Evolutionary conservation across 2,329 filamentous ascomycete genomes (phyloP).

Genomic region (Diaporthe sp.): DNA sequence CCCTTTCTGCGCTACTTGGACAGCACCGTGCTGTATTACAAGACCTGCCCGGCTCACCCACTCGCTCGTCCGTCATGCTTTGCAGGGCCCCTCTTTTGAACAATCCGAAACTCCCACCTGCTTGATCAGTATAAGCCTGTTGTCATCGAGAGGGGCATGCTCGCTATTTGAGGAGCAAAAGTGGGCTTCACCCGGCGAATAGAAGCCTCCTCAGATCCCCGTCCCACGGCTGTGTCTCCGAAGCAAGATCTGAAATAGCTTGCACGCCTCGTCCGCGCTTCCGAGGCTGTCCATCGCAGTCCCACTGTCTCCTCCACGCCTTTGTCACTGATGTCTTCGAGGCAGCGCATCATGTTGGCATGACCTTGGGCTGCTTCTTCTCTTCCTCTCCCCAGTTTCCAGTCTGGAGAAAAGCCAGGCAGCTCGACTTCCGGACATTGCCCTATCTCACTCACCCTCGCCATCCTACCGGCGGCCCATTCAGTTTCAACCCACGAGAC

Average conservation of each 20-base stretch:
- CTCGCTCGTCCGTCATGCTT: not conserved
- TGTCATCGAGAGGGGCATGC: conserved; percentile 8
- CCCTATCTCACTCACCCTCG: not conserved
- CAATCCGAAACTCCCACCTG: conserved; percentile 34
- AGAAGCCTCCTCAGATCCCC: not conserved
- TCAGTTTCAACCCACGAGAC: conserved; percentile 10
- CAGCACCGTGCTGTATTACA: not conserved
- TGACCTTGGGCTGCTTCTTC: not conserved
- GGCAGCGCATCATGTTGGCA: conserved; percentile 11
- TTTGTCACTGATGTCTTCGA: not conserved
- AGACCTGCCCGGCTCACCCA: not conserved
- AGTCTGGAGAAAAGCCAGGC: not conserved
- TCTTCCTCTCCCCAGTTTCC: not conserved
- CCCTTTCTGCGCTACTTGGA: not conserved
- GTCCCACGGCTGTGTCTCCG: conserved; percentile 4
- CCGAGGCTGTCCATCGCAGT: conserved; percentile 1
- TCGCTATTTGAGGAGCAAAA: conserved; percentile 33
- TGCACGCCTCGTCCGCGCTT: conserved; percentile 17
- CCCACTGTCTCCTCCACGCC: not conserved
- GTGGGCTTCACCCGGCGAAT: conserved; percentile 31
- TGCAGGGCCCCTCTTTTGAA: conserved; percentile 34
- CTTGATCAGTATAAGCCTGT: conserved; percentile 35
- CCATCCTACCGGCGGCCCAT: not conserved
- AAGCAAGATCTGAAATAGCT: conserved; percentile 13
- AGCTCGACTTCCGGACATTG: not conserved